Evolutionary conservation across 2,329 filamentous ascomycete genomes (phyloP).

Genomic region (Fusarium luffae): DNA sequence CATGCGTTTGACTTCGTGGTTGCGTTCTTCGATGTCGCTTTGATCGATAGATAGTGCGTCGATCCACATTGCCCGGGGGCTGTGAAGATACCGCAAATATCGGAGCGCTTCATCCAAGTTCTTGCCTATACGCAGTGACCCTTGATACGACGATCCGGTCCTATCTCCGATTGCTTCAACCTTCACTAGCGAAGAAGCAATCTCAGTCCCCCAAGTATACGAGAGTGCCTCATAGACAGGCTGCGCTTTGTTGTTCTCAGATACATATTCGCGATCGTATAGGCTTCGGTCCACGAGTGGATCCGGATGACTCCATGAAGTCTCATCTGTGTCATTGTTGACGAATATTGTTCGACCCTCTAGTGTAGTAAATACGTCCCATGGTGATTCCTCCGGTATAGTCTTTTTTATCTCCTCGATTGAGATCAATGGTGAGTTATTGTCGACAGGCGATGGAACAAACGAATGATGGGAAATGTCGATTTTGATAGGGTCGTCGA

Average conservation of each 20-base stretch:
- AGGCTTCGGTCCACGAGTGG: neutral
- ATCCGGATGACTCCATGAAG: neutral
- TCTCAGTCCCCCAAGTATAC: neutral
- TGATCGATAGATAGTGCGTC: conserved; percentile 9
- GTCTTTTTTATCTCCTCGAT: neutral
- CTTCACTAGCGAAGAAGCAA: neutral
- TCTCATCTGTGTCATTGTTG: neutral
- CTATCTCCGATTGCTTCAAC: neutral
- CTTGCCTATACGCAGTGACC: neutral
- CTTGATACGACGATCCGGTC: neutral
- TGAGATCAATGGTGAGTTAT: fast-evolving
- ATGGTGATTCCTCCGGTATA: neutral
- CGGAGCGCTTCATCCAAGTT: neutral
- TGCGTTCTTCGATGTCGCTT: neutral
- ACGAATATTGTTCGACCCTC: neutral
- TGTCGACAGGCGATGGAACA: neutral
- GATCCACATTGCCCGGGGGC: conserved; percentile 10
- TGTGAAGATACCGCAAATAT: neutral
- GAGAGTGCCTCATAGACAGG: neutral
- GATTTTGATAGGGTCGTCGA: neutral
- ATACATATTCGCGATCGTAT: neutral
- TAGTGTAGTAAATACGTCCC: neutral
- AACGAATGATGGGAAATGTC: neutral
- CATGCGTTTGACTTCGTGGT: conserved; percentile 20
- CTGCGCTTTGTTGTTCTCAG: fast-evolving